Conservation (phyloP, 2,329 filamentous ascomycete species). For the Triangularia verruculosa region DNA sequence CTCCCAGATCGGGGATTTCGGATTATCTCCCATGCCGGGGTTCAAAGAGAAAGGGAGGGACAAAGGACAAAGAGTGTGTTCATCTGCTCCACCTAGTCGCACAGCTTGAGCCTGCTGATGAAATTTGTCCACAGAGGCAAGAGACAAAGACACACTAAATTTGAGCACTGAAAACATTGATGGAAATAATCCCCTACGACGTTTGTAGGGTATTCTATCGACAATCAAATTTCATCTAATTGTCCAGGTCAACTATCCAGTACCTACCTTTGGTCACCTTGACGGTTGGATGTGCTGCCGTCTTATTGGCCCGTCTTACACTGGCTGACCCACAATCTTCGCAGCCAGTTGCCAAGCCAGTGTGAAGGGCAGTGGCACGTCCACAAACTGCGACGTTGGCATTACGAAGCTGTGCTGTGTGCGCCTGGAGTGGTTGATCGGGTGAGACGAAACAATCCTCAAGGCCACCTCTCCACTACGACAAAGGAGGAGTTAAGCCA, state of each 20-base stretch:
- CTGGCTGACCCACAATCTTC: not conserved
- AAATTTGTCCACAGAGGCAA: constrained; percentile 3
- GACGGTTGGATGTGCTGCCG: not conserved
- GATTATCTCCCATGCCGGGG: too few species aligned
- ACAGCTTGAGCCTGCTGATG: not conserved
- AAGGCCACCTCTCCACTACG: constrained; percentile 2
- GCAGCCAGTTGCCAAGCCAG: not conserved
- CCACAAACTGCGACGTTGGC: constrained; percentile 11
- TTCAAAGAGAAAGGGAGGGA: not conserved
- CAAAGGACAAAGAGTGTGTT: not conserved
- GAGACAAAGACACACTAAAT: not conserved
- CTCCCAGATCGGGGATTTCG: too few species aligned
- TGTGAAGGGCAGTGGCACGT: constrained; percentile 4
- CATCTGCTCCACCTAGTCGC: not conserved
- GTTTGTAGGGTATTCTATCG: too few species aligned
- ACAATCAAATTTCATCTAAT: not conserved
- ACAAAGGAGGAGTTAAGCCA: not conserved
- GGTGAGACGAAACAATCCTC: not conserved
- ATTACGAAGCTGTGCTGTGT: constrained; percentile 3
- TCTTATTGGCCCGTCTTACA: constrained; percentile 6
- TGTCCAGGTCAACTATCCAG: not conserved
- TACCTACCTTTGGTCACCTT: not conserved
- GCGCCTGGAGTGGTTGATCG: not conserved
- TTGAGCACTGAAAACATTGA: not conserved
- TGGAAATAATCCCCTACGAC: not conserved